Percentiles rank a stretch among this genome's conserved stretches.
Conservation (phyloP, 371 early-diverging fungal species). For the Globomyces sp. region DNA sequence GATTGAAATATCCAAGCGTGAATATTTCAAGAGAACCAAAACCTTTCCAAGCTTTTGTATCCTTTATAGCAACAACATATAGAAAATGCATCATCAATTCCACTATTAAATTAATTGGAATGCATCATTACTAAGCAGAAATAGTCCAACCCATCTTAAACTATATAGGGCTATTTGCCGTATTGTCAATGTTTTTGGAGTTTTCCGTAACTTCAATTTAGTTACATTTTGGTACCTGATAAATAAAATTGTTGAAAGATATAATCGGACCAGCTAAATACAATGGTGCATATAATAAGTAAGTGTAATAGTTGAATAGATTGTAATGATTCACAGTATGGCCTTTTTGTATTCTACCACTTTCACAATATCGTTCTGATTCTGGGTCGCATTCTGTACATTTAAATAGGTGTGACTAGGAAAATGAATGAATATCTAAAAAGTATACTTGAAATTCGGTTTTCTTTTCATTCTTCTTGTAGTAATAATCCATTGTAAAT, state of each 20-base stretch:
- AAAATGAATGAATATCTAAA: background rate
- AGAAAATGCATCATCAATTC: constrained; percentile 77
- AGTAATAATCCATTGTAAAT: constrained; percentile 90
- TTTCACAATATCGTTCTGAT: constrained; percentile 7
- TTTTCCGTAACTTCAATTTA: constrained; percentile 10
- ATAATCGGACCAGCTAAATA: constrained; percentile 95
- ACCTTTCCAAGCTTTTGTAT: constrained; percentile 73
- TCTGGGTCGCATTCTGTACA: constrained; percentile 21
- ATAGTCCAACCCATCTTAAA: constrained; percentile 30
- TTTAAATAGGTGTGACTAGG: constrained; percentile 19
- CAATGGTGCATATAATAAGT: constrained; percentile 84
- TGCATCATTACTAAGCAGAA: too few relatives aligned
- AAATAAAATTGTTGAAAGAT: constrained; percentile 86
- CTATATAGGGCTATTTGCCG: constrained; percentile 44
- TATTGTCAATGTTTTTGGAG: constrained; percentile 41
- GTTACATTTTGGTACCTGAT: constrained; percentile 60
- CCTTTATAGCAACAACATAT: constrained; percentile 84
- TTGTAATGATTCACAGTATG: constrained; percentile 60
- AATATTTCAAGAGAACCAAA: constrained; percentile 71
- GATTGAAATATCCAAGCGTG: constrained; percentile 77
- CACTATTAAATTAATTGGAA: constrained; percentile 62
- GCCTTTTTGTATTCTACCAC: constrained; percentile 19
- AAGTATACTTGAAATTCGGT: constrained; percentile 4
- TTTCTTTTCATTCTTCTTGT: constrained; percentile 39
- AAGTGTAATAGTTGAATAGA: constrained; percentile 71